Evolutionary conservation across 768 basidiomycete species (phyloP), one percentile per base, ranked within the genome.

Genomic region (Termitomyces sp.): DNA sequence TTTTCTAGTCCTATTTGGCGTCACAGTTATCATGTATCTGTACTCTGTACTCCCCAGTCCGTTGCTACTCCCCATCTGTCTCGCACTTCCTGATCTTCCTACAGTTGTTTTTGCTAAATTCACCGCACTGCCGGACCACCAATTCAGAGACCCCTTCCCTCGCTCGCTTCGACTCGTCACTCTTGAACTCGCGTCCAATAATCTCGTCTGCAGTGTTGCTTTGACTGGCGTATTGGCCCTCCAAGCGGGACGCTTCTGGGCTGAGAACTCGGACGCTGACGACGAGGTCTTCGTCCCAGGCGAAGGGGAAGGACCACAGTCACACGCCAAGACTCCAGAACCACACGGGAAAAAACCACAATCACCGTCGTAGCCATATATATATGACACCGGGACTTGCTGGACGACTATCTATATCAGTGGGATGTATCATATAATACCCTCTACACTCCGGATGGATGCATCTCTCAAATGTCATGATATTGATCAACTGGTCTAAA

Each of bases 231-330:
- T 94, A 27, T 74, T 94, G 34, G 82, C 85, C 9, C 79, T 94
- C 25, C 91, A 94, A 72, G 89, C 90, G 0, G 88, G 87, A 44
- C 81, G 91, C 43, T 88, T 84, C 74, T 94, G 90, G 90, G 89
- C 87, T 3, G 91, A 94, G 67, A 81, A 80, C 30, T 76, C 84
- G 16, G 89, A 91, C 59, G 72, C 72, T 32, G 84, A 84, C 32
- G 81, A 81, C 35, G 82, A 82, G 23, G 80, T 80, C 14, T 59
- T 66, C 8, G 67, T 66, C 21, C 60, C 61, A 27, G 59, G 59
- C 7, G 64, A 63, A 19, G 30, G 55, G 7, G 68, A 71, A 48
- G 67, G 58, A 27, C 61, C 61, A 52, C 63, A 60, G 54, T 70
- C 72, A 48, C 63, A 66, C 19, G 66, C 67, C 23, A 72, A 69